phyloP scores from a whole-genome alignment of 495 filamentous ascomycete species.

The Daldinia grandis region DNA sequence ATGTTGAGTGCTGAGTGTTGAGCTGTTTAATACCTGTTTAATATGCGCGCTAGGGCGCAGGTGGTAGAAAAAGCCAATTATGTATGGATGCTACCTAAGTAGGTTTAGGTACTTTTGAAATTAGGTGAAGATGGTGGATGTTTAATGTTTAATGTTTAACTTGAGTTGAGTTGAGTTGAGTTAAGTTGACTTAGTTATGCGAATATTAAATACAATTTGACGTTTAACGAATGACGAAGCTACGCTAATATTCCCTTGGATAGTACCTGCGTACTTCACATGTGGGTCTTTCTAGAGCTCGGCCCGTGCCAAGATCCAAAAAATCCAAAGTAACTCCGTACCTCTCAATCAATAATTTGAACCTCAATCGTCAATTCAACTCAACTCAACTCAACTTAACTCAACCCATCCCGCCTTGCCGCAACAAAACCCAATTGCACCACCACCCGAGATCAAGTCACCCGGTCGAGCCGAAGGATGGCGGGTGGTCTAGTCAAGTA shows the following conservation, averaged over 20 bases:
- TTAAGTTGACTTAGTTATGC: background rate
- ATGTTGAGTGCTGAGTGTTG: conserved; percentile 64
- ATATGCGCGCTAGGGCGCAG: conserved; percentile 40
- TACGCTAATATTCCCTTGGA: conserved; percentile 13
- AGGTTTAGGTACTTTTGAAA: background rate
- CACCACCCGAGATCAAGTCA: background rate
- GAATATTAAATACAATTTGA: conserved; percentile 8
- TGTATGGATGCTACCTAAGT: no score
- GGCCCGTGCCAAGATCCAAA: conserved; percentile 16
- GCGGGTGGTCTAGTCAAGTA: conserved; percentile 85
- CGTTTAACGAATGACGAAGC: conserved; percentile 38
- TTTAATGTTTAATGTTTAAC: no score
- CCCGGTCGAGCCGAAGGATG: conserved; percentile 61
- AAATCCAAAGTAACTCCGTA: conserved; percentile 25
- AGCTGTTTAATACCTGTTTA: conserved; percentile 27
- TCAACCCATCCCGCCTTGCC: background rate
- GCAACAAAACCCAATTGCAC: background rate
- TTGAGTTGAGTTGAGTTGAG: no score
- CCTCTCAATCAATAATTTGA: background rate
- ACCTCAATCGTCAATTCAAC: background rate
- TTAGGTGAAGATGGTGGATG: no score
- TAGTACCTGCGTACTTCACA: conserved; percentile 9
- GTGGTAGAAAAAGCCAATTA: conserved; percentile 27
- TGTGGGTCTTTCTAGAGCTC: conserved; percentile 9
- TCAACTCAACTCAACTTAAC: background rate